Evolutionary conservation across 345 rosid species (phyloP).

Genomic region (Eucalyptus lansdowneana): DNA sequence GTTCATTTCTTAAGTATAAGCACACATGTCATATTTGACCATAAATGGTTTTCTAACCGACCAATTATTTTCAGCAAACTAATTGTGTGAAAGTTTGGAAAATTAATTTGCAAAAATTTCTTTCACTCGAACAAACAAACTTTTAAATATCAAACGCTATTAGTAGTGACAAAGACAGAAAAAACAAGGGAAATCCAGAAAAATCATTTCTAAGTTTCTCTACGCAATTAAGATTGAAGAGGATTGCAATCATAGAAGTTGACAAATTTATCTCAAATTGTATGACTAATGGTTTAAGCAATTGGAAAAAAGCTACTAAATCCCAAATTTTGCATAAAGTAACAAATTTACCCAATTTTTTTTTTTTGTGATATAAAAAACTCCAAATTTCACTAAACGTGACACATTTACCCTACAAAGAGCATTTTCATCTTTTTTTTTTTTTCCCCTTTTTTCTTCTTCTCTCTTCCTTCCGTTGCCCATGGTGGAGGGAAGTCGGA

Average conservation of each 20-base stretch:
- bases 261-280: too few species aligned
- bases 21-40: too few species aligned
- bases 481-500: fast-evolving
- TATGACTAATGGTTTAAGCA: too few species aligned
- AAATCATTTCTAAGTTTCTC: neutral
- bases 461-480: fast-evolving
- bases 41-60: too few species aligned
- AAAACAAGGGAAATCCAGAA: neutral
- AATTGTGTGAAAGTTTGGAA: too few species aligned
- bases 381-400: fast-evolving
- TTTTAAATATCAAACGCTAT: neutral
- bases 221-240: neutral
- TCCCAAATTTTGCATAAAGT: fast-evolving
- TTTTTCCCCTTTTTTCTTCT: too few species aligned
- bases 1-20: too few species aligned
- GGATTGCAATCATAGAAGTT: neutral
- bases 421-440: fast-evolving
- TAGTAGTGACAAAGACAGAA: neutral
- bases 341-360: too few species aligned
- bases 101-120: too few species aligned
- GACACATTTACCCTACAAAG: fast-evolving
- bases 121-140: too few species aligned
- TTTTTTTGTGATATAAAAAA: too few species aligned
- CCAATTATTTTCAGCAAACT: too few species aligned
- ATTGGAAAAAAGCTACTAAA: fast-evolving